Evolutionary conservation across 129 eudicot genomes (phyloP).

Genomic region (Lactuca sativa): DNA sequence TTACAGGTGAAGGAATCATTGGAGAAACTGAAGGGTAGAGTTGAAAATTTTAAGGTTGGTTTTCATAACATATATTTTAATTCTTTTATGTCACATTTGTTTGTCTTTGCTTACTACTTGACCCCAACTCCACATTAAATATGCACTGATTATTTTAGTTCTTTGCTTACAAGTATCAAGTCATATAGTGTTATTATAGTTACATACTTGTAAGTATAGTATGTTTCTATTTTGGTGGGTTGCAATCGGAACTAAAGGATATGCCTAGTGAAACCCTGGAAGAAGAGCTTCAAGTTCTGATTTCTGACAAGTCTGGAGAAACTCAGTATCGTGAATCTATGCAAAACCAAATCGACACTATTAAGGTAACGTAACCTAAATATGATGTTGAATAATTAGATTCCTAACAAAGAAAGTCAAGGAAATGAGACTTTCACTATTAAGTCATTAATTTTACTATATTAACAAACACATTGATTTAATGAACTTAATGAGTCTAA

Average conservation of each 20-base stretch:
- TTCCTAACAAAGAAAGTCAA: too few species aligned
- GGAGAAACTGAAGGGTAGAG: conserved; percentile 45
- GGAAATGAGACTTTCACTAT: too few species aligned
- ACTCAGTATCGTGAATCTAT: conserved; percentile 63
- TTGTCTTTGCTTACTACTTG: too few species aligned
- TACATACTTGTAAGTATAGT: not conserved
- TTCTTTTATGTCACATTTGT: too few species aligned
- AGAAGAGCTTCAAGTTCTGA: conserved; percentile 69
- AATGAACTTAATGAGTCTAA: too few species aligned
- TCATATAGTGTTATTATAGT: too few species aligned
- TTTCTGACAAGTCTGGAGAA: conserved; percentile 71
- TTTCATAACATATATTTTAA: not conserved
- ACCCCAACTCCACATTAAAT: too few species aligned
- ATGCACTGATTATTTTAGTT: too few species aligned
- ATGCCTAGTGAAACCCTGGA: conserved; percentile 51
- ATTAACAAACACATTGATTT: too few species aligned
- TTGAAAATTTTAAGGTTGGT: conserved; percentile 50
- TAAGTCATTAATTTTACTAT: too few species aligned
- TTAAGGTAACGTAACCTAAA: conserved; percentile 42
- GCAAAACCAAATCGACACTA: conserved; percentile 52
- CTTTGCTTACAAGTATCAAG: too few species aligned
- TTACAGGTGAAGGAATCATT: conserved; percentile 59
- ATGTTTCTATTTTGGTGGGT: conserved; percentile 22
- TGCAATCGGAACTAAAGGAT: conserved; percentile 56
- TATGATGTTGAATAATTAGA: too few species aligned